These are phyloP conservation scores for Saturnispora ahearnii DNA, from an alignment of 805 yeast species.

Conservation along the genomic window DNA sequence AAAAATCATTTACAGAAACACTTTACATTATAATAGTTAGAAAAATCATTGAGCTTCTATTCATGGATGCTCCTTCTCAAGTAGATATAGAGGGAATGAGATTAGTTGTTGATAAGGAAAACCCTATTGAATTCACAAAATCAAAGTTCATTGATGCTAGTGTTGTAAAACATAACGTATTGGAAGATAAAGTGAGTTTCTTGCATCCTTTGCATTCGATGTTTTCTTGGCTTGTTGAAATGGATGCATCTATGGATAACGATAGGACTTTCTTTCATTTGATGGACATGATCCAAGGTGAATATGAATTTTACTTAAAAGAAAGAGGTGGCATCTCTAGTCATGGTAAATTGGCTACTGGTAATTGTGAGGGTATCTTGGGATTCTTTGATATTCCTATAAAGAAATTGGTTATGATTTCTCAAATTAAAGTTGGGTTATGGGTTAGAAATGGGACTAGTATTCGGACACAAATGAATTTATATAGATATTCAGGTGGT, in stretches of 20 bases:
- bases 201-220: constrained; percentile 76
- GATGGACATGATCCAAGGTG: constrained; percentile 16
- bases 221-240: constrained; percentile 61
- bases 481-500: constrained; percentile 68
- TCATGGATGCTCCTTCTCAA: constrained; percentile 10
- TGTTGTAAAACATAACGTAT: constrained; percentile 34
- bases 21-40: constrained; percentile 12
- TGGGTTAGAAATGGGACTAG: constrained; percentile 95
- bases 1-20: constrained; percentile 15
- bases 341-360: neutral
- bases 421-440: constrained; percentile 80
- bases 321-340: constrained; percentile 4
- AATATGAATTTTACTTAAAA: constrained; percentile 12
- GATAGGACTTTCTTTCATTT: constrained; percentile 10
- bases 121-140: constrained; percentile 14
- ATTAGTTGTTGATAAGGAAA: constrained; percentile 19
- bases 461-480: constrained; percentile 66
- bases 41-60: constrained; percentile 12
- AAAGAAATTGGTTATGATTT: constrained; percentile 62
- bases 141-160: constrained; percentile 17
- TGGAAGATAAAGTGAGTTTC: constrained; percentile 48
- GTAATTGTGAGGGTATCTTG: constrained; percentile 17
- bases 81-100: constrained; percentile 6
- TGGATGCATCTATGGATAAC: constrained; percentile 25
- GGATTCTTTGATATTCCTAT: constrained; percentile 64